Conservation (phyloP, 1,284 basidiomycete genomes). For the Ceratobasidium sp. region DNA sequence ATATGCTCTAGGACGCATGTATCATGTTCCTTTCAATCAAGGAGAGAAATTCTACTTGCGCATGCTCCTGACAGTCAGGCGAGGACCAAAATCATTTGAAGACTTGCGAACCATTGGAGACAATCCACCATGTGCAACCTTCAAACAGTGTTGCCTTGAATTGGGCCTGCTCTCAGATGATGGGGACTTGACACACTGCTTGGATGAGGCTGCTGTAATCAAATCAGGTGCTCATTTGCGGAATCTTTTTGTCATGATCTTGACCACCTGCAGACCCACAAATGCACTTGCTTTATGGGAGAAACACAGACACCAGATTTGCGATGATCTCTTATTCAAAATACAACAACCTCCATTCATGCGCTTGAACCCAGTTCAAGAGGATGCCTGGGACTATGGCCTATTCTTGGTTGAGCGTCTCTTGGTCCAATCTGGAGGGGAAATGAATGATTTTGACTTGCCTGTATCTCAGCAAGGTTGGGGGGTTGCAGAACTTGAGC, state of each 20-base stretch:
- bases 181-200: slow-evolving; percentile 54
- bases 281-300: slow-evolving; percentile 53
- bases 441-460: not conserved
- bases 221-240: slow-evolving; percentile 53
- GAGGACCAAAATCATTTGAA: too few relatives aligned
- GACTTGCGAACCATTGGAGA: too few relatives aligned
- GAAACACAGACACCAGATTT: slow-evolving; percentile 50
- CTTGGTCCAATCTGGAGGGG: not conserved
- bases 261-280: slow-evolving; percentile 50
- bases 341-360: slow-evolving; percentile 45
- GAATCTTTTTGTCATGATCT: slow-evolving; percentile 54
- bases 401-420: slow-evolving; percentile 51
- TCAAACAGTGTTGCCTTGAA: too few relatives aligned
- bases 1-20: too few relatives aligned
- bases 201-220: slow-evolving; percentile 55
- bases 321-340: slow-evolving; percentile 49
- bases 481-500: too few relatives aligned
- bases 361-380: slow-evolving; percentile 44
- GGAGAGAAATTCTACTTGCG: too few relatives aligned
- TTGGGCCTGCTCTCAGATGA: slow-evolving; percentile 59
- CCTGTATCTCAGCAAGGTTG: not conserved
- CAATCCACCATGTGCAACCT: too few relatives aligned
- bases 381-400: slow-evolving; percentile 53
- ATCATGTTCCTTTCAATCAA: too few relatives aligned
- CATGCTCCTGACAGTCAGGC: too few relatives aligned